A percentile compares a stretch with the other conserved stretches of the same genome.
Evolutionary conservation across 164 flowering plant genomes (phyloP).

Genomic region (Magnolia sinica): DNA sequence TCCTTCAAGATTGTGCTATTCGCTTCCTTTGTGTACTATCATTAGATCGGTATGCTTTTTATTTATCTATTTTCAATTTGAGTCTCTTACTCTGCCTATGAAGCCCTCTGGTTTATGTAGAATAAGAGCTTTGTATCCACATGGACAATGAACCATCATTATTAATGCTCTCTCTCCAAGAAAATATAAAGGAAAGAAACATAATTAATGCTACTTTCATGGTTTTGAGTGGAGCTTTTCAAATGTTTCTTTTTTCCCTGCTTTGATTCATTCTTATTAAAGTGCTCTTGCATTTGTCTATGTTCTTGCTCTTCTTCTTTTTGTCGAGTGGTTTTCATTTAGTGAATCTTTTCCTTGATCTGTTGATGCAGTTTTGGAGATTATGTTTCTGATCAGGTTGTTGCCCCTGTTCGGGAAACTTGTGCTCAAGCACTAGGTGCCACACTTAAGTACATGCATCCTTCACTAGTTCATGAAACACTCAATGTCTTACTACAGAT

Average conservation of each 20-base stretch:
- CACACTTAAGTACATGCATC: conserved; percentile 89
- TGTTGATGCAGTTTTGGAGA: conserved; percentile 81
- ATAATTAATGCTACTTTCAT: neutral
- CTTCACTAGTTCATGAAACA: conserved; percentile 71
- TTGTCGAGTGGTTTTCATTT: neutral
- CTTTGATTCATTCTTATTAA: no score
- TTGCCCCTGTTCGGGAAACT: conserved; percentile 99
- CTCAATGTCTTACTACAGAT: conserved; percentile 78
- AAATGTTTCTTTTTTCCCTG: no score
- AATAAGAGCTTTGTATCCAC: no score
- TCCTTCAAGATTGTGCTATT: conserved; percentile 95
- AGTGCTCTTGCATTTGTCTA: neutral
- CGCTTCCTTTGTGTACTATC: conserved; percentile 86
- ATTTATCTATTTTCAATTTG: neutral
- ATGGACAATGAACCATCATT: no score
- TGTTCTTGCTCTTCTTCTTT: neutral
- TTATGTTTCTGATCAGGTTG: conserved; percentile 99
- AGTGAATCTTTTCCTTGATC: neutral
- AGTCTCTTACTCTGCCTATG: neutral
- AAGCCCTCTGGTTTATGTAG: neutral
- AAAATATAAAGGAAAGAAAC: neutral
- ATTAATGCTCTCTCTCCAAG: neutral
- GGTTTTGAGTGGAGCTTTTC: neutral
- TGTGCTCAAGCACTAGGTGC: conserved; percentile 99
- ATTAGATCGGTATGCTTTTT: conserved; percentile 72